Conservation (phyloP, 306 rosid genomes). For the Medicago lupulina region DNA sequence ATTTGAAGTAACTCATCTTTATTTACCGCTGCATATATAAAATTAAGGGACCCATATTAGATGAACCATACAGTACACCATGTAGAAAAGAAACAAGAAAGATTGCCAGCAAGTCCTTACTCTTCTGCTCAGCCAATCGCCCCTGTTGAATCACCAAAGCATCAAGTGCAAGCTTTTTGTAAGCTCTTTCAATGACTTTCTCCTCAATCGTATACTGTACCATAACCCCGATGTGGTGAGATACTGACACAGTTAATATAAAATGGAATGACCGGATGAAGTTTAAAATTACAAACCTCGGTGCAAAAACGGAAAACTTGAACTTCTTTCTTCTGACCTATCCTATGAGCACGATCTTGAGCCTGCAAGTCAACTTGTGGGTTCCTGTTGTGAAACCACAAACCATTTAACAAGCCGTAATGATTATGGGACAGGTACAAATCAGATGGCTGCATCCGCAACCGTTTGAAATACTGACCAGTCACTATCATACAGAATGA, state of each 20-base stretch:
- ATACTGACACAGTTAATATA: slow-evolving; percentile 22
- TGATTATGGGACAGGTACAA: not conserved
- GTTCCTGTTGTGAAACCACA: slow-evolving; percentile 65
- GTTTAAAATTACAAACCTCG: slow-evolving; percentile 60
- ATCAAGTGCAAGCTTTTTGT: slow-evolving; percentile 99
- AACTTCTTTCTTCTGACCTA: slow-evolving; percentile 99
- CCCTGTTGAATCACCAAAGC: slow-evolving; percentile 99
- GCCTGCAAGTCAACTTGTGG: slow-evolving; percentile 99
- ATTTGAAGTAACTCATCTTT: slow-evolving; percentile 97
- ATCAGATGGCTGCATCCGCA: slow-evolving; percentile 30
- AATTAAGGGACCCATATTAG: slow-evolving; percentile 31
- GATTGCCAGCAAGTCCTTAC: slow-evolving; percentile 48
- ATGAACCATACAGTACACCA: slow-evolving; percentile 11
- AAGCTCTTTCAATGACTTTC: slow-evolving; percentile 98
- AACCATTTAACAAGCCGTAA: slow-evolving; percentile 41
- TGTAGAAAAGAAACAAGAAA: slow-evolving; percentile 16
- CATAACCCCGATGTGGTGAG: slow-evolving; percentile 29
- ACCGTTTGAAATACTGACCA: slow-evolving; percentile 61
- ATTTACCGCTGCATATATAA: slow-evolving; percentile 80
- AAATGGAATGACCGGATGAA: slow-evolving; percentile 16
- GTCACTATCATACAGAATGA: slow-evolving; percentile 96
- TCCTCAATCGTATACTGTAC: slow-evolving; percentile 94
- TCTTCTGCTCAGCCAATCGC: slow-evolving; percentile 96
- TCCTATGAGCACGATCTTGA: slow-evolving; percentile 99
- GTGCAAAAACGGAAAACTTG: slow-evolving; percentile 99